Percentiles rank a stretch among this genome's conserved stretches.
Conservation (phyloP, 2,329 filamentous ascomycete genomes). For the Fusarium mexicanum region DNA sequence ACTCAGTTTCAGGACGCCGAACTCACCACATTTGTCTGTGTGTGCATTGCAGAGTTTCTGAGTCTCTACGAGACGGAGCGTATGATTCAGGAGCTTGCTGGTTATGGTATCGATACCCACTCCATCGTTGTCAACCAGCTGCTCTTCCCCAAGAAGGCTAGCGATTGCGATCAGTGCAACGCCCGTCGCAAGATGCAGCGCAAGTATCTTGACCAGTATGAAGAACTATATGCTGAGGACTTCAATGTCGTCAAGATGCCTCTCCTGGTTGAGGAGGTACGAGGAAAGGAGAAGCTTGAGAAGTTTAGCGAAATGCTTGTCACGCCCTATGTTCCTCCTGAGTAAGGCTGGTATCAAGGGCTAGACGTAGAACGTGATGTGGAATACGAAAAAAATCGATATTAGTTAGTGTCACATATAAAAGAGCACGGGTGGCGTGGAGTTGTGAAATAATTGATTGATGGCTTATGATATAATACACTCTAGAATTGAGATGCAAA, state of each 20-base stretch:
- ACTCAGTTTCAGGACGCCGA: slow-evolving; percentile 97
- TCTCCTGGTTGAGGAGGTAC: slow-evolving; percentile 91
- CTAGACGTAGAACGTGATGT: slow-evolving; percentile 1
- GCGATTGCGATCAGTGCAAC: slow-evolving; percentile 93
- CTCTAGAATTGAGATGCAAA: not conserved
- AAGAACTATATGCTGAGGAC: slow-evolving; percentile 93
- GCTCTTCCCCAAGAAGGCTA: slow-evolving; percentile 87
- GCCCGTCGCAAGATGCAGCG: slow-evolving; percentile 97
- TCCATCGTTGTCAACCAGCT: slow-evolving; percentile 98
- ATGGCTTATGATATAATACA: slow-evolving; percentile 30
- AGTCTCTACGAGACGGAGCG: slow-evolving; percentile 98
- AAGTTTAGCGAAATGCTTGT: slow-evolving; percentile 89
- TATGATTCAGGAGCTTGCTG: slow-evolving; percentile 97
- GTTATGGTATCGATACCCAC: slow-evolving; percentile 95
- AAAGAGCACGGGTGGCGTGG: slow-evolving; percentile 22
- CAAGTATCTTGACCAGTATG: slow-evolving; percentile 98
- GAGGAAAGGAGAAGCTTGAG: slow-evolving; percentile 93
- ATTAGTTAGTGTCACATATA: slow-evolving; percentile 7
- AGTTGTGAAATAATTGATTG: slow-evolving; percentile 28
- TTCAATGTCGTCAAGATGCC: slow-evolving; percentile 99
- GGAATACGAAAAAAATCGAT: slow-evolving; percentile 5
- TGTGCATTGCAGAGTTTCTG: slow-evolving; percentile 97
- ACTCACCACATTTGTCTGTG: slow-evolving; percentile 96
- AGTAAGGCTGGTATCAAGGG: slow-evolving; percentile 38
- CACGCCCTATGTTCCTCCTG: slow-evolving; percentile 76